Evolutionary conservation across 331 rosid genomes (phyloP).

Genomic region (Telfairia occidentalis): DNA sequence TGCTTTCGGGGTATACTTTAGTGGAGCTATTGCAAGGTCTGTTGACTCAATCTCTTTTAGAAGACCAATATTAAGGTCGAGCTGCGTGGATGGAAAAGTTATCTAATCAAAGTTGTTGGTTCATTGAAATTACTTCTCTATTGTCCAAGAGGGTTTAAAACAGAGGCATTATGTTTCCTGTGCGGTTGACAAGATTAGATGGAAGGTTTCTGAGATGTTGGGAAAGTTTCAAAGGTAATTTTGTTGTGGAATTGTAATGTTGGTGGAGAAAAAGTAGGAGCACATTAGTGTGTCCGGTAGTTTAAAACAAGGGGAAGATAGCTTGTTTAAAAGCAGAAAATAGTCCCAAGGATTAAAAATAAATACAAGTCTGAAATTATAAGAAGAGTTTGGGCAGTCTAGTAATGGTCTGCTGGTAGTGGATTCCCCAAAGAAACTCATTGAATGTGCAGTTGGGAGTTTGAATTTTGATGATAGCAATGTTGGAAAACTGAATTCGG

Average conservation of each 20-base stretch:
- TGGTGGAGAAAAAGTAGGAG: background rate
- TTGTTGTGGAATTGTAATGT: background rate
- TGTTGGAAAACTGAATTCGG: too few relatives aligned
- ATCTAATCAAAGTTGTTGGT: background rate
- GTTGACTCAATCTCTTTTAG: background rate
- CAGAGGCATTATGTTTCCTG: background rate
- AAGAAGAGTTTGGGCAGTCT: too few relatives aligned
- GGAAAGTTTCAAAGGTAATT: background rate
- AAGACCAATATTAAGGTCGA: background rate
- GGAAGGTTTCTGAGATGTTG: background rate
- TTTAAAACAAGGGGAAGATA: background rate
- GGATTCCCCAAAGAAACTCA: too few relatives aligned
- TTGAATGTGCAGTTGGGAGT: too few relatives aligned
- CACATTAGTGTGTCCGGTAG: background rate
- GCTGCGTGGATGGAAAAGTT: background rate
- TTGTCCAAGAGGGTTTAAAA: background rate
- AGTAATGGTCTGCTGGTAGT: too few relatives aligned
- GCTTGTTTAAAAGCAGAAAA: background rate
- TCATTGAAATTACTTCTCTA: background rate
- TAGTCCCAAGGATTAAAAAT: background rate
- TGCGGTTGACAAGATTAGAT: background rate
- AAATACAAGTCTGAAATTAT: too few relatives aligned
- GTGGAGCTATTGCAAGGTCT: background rate
- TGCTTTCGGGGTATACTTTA: background rate
- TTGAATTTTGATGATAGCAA: too few relatives aligned